A percentile compares a stretch with the other conserved stretches of the same genome.
These are phyloP conservation scores for Coemansia sp. DNA, from an alignment of 192 early-diverging fungal genomes.

Conservation along the genomic window DNA sequence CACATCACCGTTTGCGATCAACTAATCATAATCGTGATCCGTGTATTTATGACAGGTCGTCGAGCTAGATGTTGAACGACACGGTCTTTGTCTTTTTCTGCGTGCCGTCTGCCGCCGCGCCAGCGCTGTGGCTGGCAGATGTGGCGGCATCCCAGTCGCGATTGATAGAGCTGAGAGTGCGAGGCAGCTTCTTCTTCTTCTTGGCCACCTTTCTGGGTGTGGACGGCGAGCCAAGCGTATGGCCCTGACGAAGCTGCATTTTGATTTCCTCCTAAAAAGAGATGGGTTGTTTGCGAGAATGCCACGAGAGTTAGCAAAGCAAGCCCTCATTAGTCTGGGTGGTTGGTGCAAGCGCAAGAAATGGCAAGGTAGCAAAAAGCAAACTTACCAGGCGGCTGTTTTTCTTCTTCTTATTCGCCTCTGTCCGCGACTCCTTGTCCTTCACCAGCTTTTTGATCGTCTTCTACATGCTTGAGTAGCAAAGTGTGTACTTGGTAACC, in stretches of 20 bases:
- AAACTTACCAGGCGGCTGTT: constrained; percentile 21
- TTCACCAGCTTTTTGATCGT: constrained; percentile 33
- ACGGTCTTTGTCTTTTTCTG: constrained; percentile 29
- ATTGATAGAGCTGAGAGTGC: constrained; percentile 46
- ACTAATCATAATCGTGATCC: too few relatives aligned
- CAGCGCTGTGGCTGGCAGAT: neutral
- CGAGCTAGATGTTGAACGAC: constrained; percentile 26
- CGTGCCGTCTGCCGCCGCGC: constrained; percentile 2
- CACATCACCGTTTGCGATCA: too few relatives aligned
- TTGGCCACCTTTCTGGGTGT: constrained; percentile 11
- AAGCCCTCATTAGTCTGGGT: too few relatives aligned
- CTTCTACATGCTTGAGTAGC: constrained; percentile 14
- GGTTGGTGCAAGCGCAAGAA: too few relatives aligned
- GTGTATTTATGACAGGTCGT: too few relatives aligned
- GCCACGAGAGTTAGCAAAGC: neutral
- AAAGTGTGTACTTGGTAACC: neutral
- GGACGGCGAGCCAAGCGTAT: constrained; percentile 12
- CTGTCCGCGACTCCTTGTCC: constrained; percentile 25
- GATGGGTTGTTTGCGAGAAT: neutral
- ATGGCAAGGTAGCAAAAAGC: too few relatives aligned
- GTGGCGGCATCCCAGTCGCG: constrained; percentile 34
- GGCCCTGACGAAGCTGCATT: constrained; percentile 29
- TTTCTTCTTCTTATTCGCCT: constrained; percentile 35
- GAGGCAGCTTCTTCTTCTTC: constrained; percentile 24
- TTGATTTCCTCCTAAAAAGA: constrained; percentile 43